Conservation (phyloP, 2,329 filamentous ascomycete species). For the Aureobasidium sp. region DNA sequence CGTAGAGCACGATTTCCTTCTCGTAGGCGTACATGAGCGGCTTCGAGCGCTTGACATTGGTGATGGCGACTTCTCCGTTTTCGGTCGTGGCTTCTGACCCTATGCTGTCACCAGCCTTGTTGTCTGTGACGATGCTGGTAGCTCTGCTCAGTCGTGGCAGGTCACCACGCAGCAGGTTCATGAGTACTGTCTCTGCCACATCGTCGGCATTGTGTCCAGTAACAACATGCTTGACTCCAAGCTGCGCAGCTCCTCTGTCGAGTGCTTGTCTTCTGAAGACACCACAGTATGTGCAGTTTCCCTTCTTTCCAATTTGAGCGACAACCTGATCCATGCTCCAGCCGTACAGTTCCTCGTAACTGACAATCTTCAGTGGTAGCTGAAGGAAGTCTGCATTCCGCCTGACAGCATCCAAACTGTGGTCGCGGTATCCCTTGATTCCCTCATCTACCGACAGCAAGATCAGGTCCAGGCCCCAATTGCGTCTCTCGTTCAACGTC, state of each 20-base stretch:
- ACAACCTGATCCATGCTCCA: conserved; percentile 99
- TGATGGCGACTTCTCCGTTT: conserved; percentile 32
- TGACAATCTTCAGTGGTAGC: conserved; percentile 85
- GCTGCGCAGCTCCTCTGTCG: conserved; percentile 79
- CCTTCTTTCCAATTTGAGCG: conserved; percentile 91
- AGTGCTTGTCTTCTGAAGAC: conserved; percentile 92
- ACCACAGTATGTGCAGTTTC: conserved; percentile 97
- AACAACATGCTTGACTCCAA: conserved; percentile 87
- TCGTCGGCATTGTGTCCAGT: conserved; percentile 98
- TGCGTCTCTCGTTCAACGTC: conserved; percentile 82
- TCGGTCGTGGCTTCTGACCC: conserved; percentile 18
- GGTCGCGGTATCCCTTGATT: conserved; percentile 93
- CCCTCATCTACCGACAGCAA: conserved; percentile 93
- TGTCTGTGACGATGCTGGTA: conserved; percentile 74
- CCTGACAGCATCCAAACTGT: conserved; percentile 94
- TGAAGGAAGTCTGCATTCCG: conserved; percentile 84
- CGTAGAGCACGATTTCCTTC: conserved; percentile 97
- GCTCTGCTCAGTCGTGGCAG: conserved; percentile 78
- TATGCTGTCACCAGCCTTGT: conserved; percentile 36
- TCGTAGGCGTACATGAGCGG: conserved; percentile 97
- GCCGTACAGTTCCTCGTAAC: conserved; percentile 88
- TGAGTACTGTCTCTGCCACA: conserved; percentile 92
- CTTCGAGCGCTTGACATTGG: conserved; percentile 90
- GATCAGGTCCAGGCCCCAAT: conserved; percentile 78
- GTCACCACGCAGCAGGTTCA: conserved; percentile 92